Evolutionary conservation across 1,284 basidiomycete species (phyloP).

Genomic region (Cronartium ribicola): DNA sequence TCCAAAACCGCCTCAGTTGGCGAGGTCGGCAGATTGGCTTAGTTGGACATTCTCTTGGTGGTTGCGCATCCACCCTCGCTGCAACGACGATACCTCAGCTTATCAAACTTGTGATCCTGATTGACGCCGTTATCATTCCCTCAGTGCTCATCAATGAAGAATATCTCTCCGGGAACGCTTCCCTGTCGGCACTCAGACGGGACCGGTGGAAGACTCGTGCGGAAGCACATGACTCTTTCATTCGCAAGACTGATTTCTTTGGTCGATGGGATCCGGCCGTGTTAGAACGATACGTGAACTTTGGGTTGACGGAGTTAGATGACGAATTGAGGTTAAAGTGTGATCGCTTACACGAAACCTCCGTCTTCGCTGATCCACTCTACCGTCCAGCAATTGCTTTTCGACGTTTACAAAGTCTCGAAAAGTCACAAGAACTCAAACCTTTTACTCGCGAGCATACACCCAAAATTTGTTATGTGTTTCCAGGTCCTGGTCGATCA

Average conservation of each 20-base stretch:
- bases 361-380: slow-evolving; percentile 45
- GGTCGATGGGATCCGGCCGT: slow-evolving; percentile 66
- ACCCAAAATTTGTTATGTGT: slow-evolving; percentile 10
- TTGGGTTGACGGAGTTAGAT: slow-evolving; percentile 55
- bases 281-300: slow-evolving; percentile 64
- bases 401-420: slow-evolving; percentile 24
- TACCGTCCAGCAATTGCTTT: slow-evolving; percentile 43
- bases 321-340: slow-evolving; percentile 45
- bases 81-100: slow-evolving; percentile 63
- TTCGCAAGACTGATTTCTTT: slow-evolving; percentile 63
- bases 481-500: slow-evolving; percentile 43
- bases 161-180: slow-evolving; percentile 3
- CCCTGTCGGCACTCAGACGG: slow-evolving; percentile 55
- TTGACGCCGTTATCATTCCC: slow-evolving; percentile 70
- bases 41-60: slow-evolving; percentile 27
- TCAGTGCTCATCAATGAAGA: slow-evolving; percentile 46
- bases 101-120: slow-evolving; percentile 67
- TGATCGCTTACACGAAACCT: slow-evolving; percentile 48
- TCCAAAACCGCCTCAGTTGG: slow-evolving; percentile 4
- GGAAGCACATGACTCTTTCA: slow-evolving; percentile 61
- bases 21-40: slow-evolving; percentile 1
- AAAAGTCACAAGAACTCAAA: not conserved
- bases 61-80: slow-evolving; percentile 55
- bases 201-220: slow-evolving; percentile 63
- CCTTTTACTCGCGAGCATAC: not conserved